A percentile compares a stretch with the other conserved stretches of the same genome.
phyloP scores from a whole-genome alignment of 495 filamentous ascomycete genomes.

The Aspergillus biplanus region DNA sequence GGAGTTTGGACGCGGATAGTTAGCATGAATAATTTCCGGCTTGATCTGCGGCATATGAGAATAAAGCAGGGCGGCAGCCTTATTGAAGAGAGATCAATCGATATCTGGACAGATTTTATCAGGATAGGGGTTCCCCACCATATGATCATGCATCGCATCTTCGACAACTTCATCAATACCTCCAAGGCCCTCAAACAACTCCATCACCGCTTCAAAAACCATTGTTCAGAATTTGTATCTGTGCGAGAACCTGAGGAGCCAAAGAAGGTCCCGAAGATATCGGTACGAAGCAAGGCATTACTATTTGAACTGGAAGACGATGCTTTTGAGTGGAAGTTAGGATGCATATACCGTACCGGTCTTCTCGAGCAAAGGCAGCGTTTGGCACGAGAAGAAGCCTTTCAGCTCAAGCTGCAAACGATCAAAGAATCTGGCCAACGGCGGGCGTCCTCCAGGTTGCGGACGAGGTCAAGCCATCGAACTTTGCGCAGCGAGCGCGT shows the following conservation, averaged over 20 bases:
- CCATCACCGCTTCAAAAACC: constrained; percentile 85
- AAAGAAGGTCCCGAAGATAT: constrained; percentile 82
- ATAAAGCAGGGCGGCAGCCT: constrained; percentile 64
- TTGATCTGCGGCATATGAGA: constrained; percentile 77
- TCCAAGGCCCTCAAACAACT: constrained; percentile 87
- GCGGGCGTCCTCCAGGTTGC: constrained; percentile 52
- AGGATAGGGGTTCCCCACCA: constrained; percentile 92
- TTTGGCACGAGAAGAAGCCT: constrained; percentile 87
- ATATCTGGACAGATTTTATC: constrained; percentile 83
- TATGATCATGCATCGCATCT: constrained; percentile 84
- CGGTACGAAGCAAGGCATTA: constrained; percentile 76
- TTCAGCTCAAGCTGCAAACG: constrained; percentile 81
- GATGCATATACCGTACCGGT: constrained; percentile 86
- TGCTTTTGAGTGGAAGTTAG: constrained; percentile 95
- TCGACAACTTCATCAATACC: constrained; percentile 89
- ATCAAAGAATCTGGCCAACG: constrained; percentile 69
- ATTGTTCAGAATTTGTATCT: constrained; percentile 83
- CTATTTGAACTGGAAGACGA: constrained; percentile 94
- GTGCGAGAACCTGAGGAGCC: constrained; percentile 81
- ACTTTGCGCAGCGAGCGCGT: constrained; percentile 49
- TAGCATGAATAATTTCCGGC: constrained; percentile 75
- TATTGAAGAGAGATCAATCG: constrained; percentile 79
- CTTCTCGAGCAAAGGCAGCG: constrained; percentile 87
- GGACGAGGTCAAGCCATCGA: constrained; percentile 54
- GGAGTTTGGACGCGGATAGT: constrained; percentile 82